Evolutionary conservation across 495 filamentous ascomycete genomes (phyloP), one percentile per base, ranked within the genome.

Genomic region (Entonaema liquescens): DNA sequence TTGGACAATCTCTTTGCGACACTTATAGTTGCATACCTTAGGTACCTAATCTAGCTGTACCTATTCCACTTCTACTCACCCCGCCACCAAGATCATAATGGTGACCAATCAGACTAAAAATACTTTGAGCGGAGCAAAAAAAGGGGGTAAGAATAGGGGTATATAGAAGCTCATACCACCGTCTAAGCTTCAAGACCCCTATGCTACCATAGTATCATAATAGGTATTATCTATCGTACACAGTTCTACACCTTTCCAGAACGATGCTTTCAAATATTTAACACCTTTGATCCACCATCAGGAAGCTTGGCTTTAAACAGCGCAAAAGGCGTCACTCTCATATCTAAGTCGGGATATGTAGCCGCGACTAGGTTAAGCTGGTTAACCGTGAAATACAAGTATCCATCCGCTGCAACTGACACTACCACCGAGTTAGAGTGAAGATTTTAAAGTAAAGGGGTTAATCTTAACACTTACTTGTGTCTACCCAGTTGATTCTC

Each of bases 351-450:
- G 0, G 76, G 74, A 50, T 62, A 72, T 19, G 68, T 72, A 33
- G 57, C 38, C 15, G 66, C 58, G 8, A 66, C 70, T 59, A 71
- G 33, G 57, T 70, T 74, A 2, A 83, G 70, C 71, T 82, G 80
- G 52, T 82, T 82, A 28, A 80, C 78, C 21, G 76, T 82, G 56
- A 79, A 76, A 59, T 83, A 83, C 9, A 78, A 57, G 53, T 82
- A 82, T 21, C 80, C 79, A 61, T 80, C 79, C 5, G 59, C 67
- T 1, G 73, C 78, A 6, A 83, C 65, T 25, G 19, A 77, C 54
- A 73, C 66, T 70, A 23, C 28, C 29, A 17, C 53, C 29, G 6
- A 15, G 49, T 21, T 42, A 55, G 5, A 28, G 17, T 1, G n/a
- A 40, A 62, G 19, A 53, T 33, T 21, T 4, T 1, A 21, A 47